These are phyloP conservation scores for Solanum etuberosum DNA, from an alignment of 257 asterid genomes.

Conservation along the genomic window DNA sequence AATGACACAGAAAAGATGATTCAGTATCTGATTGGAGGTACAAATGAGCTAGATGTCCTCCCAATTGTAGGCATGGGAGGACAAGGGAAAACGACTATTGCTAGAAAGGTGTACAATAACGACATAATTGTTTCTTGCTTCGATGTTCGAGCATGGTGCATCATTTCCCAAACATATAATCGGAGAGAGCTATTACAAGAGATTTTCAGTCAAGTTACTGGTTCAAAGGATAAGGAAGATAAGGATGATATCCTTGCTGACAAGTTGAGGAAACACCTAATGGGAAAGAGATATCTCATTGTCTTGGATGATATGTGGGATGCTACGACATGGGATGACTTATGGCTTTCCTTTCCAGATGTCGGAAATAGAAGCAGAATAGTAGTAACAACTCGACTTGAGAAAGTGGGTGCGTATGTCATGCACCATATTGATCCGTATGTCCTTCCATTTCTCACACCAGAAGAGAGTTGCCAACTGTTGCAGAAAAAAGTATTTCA, in stretches of 20 bases:
- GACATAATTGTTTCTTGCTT: background rate
- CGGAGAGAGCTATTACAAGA: background rate
- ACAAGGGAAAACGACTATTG: background rate
- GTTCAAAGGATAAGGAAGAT: background rate
- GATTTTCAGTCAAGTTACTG: background rate
- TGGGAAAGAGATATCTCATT: background rate
- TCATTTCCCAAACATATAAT: background rate
- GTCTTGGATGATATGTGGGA: background rate
- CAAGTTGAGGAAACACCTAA: background rate
- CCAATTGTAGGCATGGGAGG: background rate
- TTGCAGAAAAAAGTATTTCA: background rate
- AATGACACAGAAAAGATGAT: background rate
- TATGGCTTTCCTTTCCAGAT: background rate
- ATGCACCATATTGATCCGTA: too few relatives aligned
- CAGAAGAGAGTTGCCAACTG: background rate
- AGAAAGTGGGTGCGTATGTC: background rate
- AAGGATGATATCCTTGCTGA: background rate
- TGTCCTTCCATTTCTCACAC: too few relatives aligned
- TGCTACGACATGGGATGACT: background rate
- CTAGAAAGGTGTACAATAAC: background rate
- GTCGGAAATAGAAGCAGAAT: background rate
- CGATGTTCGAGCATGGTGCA: background rate
- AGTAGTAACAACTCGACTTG: background rate
- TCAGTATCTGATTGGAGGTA: background rate
- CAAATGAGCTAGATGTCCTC: background rate